A percentile compares a stretch with the other conserved stretches of the same genome.
These are phyloP conservation scores for Cladobotryum protrusum DNA, from an alignment of 2,329 filamentous ascomycete genomes.

Conservation along the genomic window DNA sequence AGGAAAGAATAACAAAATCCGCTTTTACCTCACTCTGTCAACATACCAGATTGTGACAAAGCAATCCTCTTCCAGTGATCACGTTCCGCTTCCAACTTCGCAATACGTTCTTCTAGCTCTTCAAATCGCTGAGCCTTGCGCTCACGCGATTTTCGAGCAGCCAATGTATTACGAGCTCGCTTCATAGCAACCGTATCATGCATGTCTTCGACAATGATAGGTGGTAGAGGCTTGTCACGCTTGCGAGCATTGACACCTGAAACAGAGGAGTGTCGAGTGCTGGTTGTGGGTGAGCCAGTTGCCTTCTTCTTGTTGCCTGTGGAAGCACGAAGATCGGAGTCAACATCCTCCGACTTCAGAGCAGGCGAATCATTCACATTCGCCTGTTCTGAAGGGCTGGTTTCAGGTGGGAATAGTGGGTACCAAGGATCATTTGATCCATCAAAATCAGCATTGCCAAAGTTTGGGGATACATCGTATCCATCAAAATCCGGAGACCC, in stretches of 20 bases:
- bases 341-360: slow-evolving; percentile 42
- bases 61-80: slow-evolving; percentile 60
- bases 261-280: slow-evolving; percentile 57
- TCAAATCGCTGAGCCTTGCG: slow-evolving; percentile 75
- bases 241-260: slow-evolving; percentile 67
- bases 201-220: slow-evolving; percentile 70
- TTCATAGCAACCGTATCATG: slow-evolving; percentile 75
- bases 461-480: slow-evolving; percentile 74
- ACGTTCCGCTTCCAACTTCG: slow-evolving; percentile 59
- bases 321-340: slow-evolving; percentile 36
- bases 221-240: slow-evolving; percentile 73
- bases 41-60: slow-evolving; percentile 31
- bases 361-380: slow-evolving; percentile 37
- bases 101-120: slow-evolving; percentile 67
- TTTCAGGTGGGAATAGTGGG: slow-evolving; percentile 61
- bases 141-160: slow-evolving; percentile 86
- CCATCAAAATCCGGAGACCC: slow-evolving; percentile 71
- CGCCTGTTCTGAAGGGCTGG: slow-evolving; percentile 20
- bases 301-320: slow-evolving; percentile 41
- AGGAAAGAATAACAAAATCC: slow-evolving; percentile 11
- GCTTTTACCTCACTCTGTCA: slow-evolving; percentile 10
- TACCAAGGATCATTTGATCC: slow-evolving; percentile 57
- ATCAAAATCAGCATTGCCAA: slow-evolving; percentile 53
- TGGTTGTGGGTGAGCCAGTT: slow-evolving; percentile 35
- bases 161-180: slow-evolving; percentile 87